These are phyloP conservation scores for Lineolata rhizophorae DNA, from an alignment of 495 filamentous ascomycete genomes.

Conservation along the genomic window DNA sequence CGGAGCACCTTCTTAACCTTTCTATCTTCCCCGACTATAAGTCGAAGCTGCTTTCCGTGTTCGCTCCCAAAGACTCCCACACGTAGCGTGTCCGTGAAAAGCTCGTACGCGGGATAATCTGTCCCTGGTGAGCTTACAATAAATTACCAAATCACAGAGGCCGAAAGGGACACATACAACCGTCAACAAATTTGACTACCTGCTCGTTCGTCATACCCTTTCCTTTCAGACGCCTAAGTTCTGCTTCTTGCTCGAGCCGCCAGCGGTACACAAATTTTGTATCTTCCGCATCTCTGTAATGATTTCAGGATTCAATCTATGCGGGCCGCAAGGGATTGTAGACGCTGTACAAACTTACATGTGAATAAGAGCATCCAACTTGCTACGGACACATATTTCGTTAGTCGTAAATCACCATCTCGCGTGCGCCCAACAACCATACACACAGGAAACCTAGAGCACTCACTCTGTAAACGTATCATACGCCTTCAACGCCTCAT, in stretches of 20 bases:
- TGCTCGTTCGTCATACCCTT: constrained; percentile 59
- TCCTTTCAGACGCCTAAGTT: constrained; percentile 38
- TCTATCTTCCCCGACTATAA: constrained; percentile 16
- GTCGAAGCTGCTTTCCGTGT: constrained; percentile 14
- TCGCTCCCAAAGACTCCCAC: constrained; percentile 12
- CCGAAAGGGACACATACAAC: constrained; percentile 26
- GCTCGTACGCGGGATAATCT: constrained; percentile 42
- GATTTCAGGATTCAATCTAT: background rate
- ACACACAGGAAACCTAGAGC: too few relatives aligned
- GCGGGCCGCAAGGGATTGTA: constrained; percentile 1
- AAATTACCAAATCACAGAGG: background rate
- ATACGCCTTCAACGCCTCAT: constrained; percentile 45
- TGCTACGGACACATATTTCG: constrained; percentile 15
- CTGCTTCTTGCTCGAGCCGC: constrained; percentile 62
- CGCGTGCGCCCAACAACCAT: too few relatives aligned
- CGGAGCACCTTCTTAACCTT: constrained; percentile 11
- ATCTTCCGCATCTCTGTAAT: constrained; percentile 47
- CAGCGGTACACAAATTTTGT: constrained; percentile 65
- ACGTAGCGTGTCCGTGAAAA: constrained; percentile 15
- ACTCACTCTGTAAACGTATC: constrained; percentile 45
- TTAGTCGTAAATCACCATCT: background rate
- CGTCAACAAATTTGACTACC: constrained; percentile 42
- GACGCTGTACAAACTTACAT: constrained; percentile 36
- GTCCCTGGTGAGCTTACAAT: background rate
- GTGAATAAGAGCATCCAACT: constrained; percentile 66